A percentile compares a stretch with the other conserved stretches of the same genome.
These are phyloP conservation scores for Fusarium sp. DNA, from an alignment of 2,329 filamentous ascomycete species.

Conservation along the genomic window DNA sequence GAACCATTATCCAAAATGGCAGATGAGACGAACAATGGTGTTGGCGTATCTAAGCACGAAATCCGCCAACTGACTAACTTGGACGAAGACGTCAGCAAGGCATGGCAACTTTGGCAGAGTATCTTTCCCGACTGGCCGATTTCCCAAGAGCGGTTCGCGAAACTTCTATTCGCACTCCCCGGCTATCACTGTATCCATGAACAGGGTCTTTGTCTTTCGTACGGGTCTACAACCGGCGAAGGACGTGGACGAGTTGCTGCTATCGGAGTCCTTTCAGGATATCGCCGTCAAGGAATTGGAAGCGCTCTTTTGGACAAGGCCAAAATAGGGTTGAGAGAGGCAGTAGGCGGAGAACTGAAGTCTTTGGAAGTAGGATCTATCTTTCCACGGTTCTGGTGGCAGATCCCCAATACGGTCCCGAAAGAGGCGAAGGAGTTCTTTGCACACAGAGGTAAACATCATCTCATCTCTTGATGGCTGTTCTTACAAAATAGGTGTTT, in stretches of 20 bases:
- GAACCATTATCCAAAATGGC: not conserved
- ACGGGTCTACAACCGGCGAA: not conserved
- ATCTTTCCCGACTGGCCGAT: slow-evolving; percentile 41
- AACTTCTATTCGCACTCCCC: slow-evolving; percentile 2
- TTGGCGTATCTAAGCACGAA: not conserved
- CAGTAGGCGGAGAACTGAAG: not conserved
- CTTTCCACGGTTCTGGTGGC: slow-evolving; percentile 40
- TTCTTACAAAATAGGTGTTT: slow-evolving; percentile 6
- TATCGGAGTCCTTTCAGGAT: slow-evolving; percentile 34
- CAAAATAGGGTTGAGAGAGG: not conserved
- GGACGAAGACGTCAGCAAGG: slow-evolving; percentile 27
- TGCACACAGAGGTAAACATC: slow-evolving; percentile 21
- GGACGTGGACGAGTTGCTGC: slow-evolving; percentile 28
- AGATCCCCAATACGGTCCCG: slow-evolving; percentile 15
- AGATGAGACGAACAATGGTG: not conserved
- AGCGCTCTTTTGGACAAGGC: slow-evolving; percentile 26
- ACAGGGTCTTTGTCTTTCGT: slow-evolving; percentile 35
- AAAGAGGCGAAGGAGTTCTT: slow-evolving; percentile 37
- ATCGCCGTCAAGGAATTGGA: slow-evolving; percentile 35
- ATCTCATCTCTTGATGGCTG: accelerated
- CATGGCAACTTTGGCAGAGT: slow-evolving; percentile 38
- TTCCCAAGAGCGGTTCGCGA: slow-evolving; percentile 5
- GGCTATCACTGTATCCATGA: slow-evolving; percentile 34
- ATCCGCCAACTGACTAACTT: slow-evolving; percentile 21
- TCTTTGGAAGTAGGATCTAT: slow-evolving; percentile 37